Percentiles rank a stretch among this genome's conserved stretches.
Evolutionary conservation across 1,139 yeast genomes (phyloP).

Genomic region (Kluyveromyces sp.): DNA sequence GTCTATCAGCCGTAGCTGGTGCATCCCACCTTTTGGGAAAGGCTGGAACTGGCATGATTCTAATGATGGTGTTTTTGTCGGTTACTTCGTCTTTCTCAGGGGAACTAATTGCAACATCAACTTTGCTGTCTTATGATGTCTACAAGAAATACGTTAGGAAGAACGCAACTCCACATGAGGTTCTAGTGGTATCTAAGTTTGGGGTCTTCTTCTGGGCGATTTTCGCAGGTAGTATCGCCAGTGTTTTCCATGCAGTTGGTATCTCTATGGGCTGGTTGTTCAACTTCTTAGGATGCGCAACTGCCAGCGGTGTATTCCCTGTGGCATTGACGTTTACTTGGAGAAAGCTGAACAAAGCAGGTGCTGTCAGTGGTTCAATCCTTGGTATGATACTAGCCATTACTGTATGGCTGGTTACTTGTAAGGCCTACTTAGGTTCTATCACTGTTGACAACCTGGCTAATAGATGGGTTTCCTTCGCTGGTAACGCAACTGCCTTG

Average conservation of each 20-base stretch:
- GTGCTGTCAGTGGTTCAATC: slow-evolving; percentile 39
- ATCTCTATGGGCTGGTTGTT: slow-evolving; percentile 37
- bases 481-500: slow-evolving; percentile 28
- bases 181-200: slow-evolving; percentile 37
- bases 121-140: slow-evolving; percentile 42
- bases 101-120: slow-evolving; percentile 43
- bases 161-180: slow-evolving; percentile 37
- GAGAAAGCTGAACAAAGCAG: slow-evolving; percentile 34
- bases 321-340: slow-evolving; percentile 39
- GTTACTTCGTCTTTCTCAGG: slow-evolving; percentile 46
- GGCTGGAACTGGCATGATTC: slow-evolving; percentile 38
- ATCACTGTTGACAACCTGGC: slow-evolving; percentile 23
- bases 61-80: slow-evolving; percentile 44
- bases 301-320: slow-evolving; percentile 40
- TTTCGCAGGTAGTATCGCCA: slow-evolving; percentile 37
- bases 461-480: slow-evolving; percentile 26
- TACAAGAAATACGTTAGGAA: slow-evolving; percentile 42
- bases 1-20: slow-evolving; percentile 40
- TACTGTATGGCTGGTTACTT: slow-evolving; percentile 43
- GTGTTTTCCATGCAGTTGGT: slow-evolving; percentile 38
- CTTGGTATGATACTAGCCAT: slow-evolving; percentile 46
- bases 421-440: slow-evolving; percentile 29
- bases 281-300: slow-evolving; percentile 40
- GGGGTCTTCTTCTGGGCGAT: slow-evolving; percentile 36
- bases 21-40: slow-evolving; percentile 40